Evolutionary conservation across 768 basidiomycete genomes (phyloP).

Genomic region (Macrolepiota dolichaula): DNA sequence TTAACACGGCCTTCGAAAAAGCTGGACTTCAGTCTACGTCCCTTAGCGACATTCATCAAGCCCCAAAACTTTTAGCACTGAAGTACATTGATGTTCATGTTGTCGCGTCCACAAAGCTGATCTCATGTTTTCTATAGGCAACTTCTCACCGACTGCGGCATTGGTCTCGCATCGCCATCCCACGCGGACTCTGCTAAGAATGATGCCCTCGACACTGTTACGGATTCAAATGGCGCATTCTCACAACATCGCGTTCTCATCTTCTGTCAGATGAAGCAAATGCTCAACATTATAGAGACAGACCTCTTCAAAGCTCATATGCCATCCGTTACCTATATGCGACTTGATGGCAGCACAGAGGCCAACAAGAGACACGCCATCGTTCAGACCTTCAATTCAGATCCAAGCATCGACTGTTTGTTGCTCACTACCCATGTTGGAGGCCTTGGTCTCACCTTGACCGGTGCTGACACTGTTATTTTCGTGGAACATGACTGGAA

Average conservation of each 20-base stretch:
- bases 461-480: constrained; percentile 98
- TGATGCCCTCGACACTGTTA: constrained; percentile 59
- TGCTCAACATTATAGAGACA: constrained; percentile 96
- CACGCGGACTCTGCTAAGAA: constrained; percentile 59
- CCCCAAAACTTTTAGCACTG: constrained; percentile 90
- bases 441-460: constrained; percentile 91
- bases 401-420: constrained; percentile 96
- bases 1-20: constrained; percentile 53
- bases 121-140: constrained; percentile 51
- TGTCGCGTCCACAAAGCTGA: not conserved
- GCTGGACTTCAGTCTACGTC: constrained; percentile 41
- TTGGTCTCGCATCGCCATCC: constrained; percentile 53
- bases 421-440: constrained; percentile 96
- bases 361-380: constrained; percentile 92
- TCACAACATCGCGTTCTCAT: constrained; percentile 98
- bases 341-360: constrained; percentile 91
- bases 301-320: constrained; percentile 89
- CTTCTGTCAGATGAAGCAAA: constrained; percentile 99
- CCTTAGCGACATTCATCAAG: constrained; percentile 81
- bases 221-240: constrained; percentile 56
- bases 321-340: constrained; percentile 98
- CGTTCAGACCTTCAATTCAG: constrained; percentile 96
- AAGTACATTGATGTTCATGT: constrained; percentile 48
- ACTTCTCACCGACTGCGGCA: constrained; percentile 91
- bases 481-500: constrained; percentile 99